Evolutionary conservation across 2,329 filamentous ascomycete genomes (phyloP).

Genomic region (Alternaria longipes): DNA sequence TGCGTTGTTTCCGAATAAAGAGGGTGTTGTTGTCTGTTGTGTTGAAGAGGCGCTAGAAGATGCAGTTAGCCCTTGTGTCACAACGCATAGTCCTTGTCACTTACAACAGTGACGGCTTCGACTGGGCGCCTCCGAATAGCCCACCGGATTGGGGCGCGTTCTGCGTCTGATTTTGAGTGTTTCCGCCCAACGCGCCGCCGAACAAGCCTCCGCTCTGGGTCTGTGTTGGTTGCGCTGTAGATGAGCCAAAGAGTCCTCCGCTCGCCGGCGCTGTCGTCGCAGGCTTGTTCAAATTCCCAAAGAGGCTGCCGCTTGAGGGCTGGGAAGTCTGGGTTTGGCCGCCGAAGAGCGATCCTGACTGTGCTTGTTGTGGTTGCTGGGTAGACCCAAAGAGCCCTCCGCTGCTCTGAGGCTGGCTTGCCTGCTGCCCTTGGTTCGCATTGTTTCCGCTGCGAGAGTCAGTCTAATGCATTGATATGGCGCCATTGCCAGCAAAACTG

Average conservation of each 20-base stretch:
- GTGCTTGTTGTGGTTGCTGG: slow-evolving; percentile 35
- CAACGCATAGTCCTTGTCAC: slow-evolving; percentile 22
- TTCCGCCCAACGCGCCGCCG: slow-evolving; percentile 45
- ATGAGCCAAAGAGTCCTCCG: slow-evolving; percentile 49
- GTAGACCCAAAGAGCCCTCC: slow-evolving; percentile 41
- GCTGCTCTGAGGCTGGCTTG: slow-evolving; percentile 38
- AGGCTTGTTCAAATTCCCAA: slow-evolving; percentile 50
- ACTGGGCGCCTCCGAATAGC: slow-evolving; percentile 43
- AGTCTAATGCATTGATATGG: slow-evolving; percentile 21
- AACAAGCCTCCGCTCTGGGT: slow-evolving; percentile 44
- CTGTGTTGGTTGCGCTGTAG: slow-evolving; percentile 38
- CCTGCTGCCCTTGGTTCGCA: slow-evolving; percentile 38
- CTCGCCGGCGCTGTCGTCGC: slow-evolving; percentile 35
- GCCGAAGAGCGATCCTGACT: slow-evolving; percentile 39
- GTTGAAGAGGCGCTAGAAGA: slow-evolving; percentile 46
- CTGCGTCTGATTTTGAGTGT: slow-evolving; percentile 36
- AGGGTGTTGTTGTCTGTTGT: slow-evolving; percentile 41
- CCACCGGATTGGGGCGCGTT: slow-evolving; percentile 41
- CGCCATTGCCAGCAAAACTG: background rate
- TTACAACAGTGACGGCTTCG: slow-evolving; percentile 52
- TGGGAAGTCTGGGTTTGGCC: slow-evolving; percentile 31
- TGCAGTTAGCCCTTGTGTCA: slow-evolving; percentile 39
- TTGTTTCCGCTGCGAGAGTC: slow-evolving; percentile 44
- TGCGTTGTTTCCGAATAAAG: slow-evolving; percentile 43
- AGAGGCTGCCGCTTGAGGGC: slow-evolving; percentile 45